Base-by-base conservation (phyloP, 257 asterid genomes). In the Jacaranda copaia region DNA sequence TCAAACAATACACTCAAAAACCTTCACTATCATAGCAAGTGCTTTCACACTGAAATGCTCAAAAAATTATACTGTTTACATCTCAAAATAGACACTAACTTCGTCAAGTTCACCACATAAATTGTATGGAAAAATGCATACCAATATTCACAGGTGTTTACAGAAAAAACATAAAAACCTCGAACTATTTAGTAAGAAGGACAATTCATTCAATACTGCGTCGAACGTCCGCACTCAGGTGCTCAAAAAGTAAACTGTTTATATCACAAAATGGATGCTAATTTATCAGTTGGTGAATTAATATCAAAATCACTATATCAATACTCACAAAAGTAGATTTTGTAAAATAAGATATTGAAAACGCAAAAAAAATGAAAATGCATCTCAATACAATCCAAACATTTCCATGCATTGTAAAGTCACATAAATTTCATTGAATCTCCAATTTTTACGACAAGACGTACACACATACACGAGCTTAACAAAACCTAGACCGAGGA, bases 401-500 rank as follows among this genome's bases (percentile, higher is more conserved):
- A 57, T 57, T 51, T 15, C 12, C 14, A 51, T 13, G 18, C 18
- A 2, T 13, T 51, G 56, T 51, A 49, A 4, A 55, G 60, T n/a
- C 4, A 5, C 10, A 55, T 8, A 55, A 15, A 55, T 16, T 16
- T 55, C 60, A n/a, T 0, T 5, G 60, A 55, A 51, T 19, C 32
- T 18, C 11, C 6, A 42, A 42, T 3, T 42, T 42, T 42, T 8
- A 42, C 46, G 4, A 42, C 1, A 42, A 42, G 46, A 42, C 8
- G 5, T 8, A 42, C 46, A 42, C 8, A 1, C 7, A 42, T 4
- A 51, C 1, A 12, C n/a, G 7, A 68, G 32, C 32, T 25, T 25
- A 57, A 58, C 42, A 7, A 55, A 40, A 89, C 94, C 92, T 87
- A 38, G 86, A 70, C 42, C 81, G 89, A 70, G 88, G 92, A 81